Evolutionary conservation across 2,329 filamentous ascomycete genomes (phyloP).

Genomic region (Parastagonospora avenae): DNA sequence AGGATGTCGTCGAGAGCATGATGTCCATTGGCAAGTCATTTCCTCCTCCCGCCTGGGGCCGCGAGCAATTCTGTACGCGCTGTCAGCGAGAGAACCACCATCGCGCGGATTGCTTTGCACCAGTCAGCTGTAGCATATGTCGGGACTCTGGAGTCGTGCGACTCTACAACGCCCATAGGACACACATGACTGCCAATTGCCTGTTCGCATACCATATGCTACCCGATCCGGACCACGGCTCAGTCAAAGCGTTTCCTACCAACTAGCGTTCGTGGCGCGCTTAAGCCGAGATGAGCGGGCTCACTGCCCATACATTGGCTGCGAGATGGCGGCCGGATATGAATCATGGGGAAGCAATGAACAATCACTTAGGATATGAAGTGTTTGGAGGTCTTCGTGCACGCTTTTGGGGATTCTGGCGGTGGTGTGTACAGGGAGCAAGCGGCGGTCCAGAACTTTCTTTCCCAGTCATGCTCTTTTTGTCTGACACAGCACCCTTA

Average conservation of each 20-base stretch:
- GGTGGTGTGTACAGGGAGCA: no score
- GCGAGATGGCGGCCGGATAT: no score
- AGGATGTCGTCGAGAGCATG: slow-evolving; percentile 3
- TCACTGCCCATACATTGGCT: no score
- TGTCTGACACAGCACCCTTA: no score
- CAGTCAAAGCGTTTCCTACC: background rate
- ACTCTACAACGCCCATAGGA: background rate
- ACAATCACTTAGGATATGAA: no score
- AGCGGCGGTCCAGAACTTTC: no score
- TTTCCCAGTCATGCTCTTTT: no score
- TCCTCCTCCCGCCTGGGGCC: slow-evolving; percentile 11
- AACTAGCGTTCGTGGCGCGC: background rate
- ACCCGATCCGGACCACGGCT: background rate
- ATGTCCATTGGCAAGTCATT: slow-evolving; percentile 2
- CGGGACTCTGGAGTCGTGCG: background rate
- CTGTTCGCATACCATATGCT: slow-evolving; percentile 2
- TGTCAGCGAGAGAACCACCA: slow-evolving; percentile 14
- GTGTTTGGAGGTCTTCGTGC: no score
- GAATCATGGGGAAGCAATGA: no score
- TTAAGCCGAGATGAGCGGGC: no score
- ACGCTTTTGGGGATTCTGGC: no score
- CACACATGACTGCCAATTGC: slow-evolving; percentile 9
- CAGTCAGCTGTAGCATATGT: slow-evolving; percentile 8
- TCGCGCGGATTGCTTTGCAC: slow-evolving; percentile 5
- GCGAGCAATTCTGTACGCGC: slow-evolving; percentile 5